Evolutionary conservation across 2,329 filamentous ascomycete species (phyloP).

Genomic region (Fusarium piperis): DNA sequence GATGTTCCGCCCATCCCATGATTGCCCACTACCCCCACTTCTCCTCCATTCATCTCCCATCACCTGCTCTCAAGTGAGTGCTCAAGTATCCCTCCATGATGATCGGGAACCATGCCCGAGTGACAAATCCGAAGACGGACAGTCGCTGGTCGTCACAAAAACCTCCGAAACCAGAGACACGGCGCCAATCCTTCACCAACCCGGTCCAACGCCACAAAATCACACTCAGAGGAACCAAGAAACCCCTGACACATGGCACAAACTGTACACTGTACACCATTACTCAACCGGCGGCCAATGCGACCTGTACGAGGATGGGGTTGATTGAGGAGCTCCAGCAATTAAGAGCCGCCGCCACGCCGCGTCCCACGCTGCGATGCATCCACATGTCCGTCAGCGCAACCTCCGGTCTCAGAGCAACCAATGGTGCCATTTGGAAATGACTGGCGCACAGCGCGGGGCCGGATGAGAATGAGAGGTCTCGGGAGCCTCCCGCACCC

Average conservation of each 20-base stretch:
- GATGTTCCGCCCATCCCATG: slow-evolving; percentile 14
- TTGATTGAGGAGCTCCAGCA: not conserved
- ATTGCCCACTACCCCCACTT: slow-evolving; percentile 4
- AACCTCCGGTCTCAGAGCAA: slow-evolving; percentile 4
- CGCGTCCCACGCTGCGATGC: slow-evolving; percentile 14
- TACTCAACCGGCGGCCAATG: not conserved
- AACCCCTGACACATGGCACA: slow-evolving; percentile 24
- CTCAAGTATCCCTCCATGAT: not conserved
- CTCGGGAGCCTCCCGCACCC: slow-evolving; percentile 37
- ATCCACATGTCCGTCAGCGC: slow-evolving; percentile 19
- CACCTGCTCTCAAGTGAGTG: slow-evolving; percentile 27
- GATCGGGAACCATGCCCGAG: slow-evolving; percentile 1
- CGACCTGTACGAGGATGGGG: slow-evolving; percentile 3
- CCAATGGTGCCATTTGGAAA: slow-evolving; percentile 25
- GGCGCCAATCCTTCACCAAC: slow-evolving; percentile 1
- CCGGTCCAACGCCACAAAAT: slow-evolving; percentile 23
- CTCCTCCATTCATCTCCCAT: slow-evolving; percentile 17
- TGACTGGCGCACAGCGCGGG: slow-evolving; percentile 34
- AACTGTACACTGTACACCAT: slow-evolving; percentile 20
- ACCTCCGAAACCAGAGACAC: slow-evolving; percentile 27
- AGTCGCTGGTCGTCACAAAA: slow-evolving; percentile 10
- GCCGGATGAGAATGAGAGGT: slow-evolving; percentile 33
- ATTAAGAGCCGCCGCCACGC: slow-evolving; percentile 18
- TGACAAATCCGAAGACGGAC: slow-evolving; percentile 5
- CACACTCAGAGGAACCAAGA: not conserved